Conservation (phyloP, 2,329 filamentous ascomycete species). For the Berkeleyomyces basicola region DNA sequence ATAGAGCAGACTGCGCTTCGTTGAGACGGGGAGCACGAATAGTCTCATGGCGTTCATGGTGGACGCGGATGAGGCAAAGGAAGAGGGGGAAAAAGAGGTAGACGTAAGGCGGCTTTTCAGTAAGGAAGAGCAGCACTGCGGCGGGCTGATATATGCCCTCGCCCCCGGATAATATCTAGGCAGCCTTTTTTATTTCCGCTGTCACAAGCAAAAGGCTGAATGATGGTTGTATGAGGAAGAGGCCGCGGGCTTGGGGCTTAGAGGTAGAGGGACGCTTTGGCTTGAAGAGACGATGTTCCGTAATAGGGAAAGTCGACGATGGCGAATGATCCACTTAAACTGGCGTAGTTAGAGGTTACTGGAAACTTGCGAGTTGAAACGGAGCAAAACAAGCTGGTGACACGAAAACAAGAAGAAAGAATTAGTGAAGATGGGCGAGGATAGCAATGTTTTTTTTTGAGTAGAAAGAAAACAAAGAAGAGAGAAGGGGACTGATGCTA, state of each 20-base stretch:
- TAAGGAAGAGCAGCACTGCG: background rate
- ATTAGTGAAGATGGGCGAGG: no score
- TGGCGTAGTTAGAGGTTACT: background rate
- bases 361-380: no score
- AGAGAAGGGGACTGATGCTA: no score
- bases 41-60: conserved; percentile 53
- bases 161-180: background rate
- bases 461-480: no score
- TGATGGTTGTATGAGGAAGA: conserved; percentile 6
- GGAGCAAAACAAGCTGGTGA: no score
- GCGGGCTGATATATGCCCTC: background rate
- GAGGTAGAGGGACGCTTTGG: background rate
- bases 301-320: background rate
- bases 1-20: conserved; percentile 78
- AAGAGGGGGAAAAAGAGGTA: background rate
- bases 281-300: background rate
- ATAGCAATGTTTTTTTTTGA: no score
- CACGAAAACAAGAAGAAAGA: no score
- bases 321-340: background rate
- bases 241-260: conserved; percentile 5
- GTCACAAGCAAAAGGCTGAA: background rate
- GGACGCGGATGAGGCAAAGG: background rate
- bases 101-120: background rate
- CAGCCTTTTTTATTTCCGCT: background rate
- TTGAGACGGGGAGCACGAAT: conserved; percentile 85